These are phyloP conservation scores for Perkinsus olseni DNA, from an alignment of 169 alveolate species.

Conservation along the genomic window DNA sequence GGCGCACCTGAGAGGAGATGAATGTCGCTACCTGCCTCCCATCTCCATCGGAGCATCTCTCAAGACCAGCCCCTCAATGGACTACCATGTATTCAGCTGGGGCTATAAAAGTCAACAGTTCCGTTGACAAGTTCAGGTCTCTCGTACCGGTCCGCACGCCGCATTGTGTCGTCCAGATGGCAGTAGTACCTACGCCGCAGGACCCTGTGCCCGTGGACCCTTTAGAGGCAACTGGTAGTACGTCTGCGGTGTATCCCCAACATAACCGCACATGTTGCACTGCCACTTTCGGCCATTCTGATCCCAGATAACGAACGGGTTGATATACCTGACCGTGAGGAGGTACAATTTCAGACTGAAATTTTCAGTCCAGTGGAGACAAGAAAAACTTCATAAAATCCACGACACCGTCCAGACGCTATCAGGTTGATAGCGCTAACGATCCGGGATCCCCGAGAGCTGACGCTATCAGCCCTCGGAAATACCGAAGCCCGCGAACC, in stretches of 20 bases:
- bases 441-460: too few species aligned
- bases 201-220: too few species aligned
- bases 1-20: slow-evolving; percentile 46
- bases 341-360: too few species aligned
- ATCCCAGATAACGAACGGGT: slow-evolving; percentile 89
- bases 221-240: too few species aligned
- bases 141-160: slow-evolving; percentile 66
- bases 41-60: too few species aligned
- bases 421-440: too few species aligned
- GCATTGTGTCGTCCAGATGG: slow-evolving; percentile 21
- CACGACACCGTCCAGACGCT: too few species aligned
- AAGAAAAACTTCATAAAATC: too few species aligned
- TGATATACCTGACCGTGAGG: slow-evolving; percentile 66
- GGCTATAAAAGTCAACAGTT: slow-evolving; percentile 86
- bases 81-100: slow-evolving; percentile 87
- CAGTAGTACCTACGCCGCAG: slow-evolving; percentile 22
- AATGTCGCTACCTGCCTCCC: not conserved
- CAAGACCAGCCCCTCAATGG: too few species aligned
- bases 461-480: too few species aligned
- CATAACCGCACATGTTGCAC: slow-evolving; percentile 89
- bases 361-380: too few species aligned
- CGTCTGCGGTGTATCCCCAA: slow-evolving; percentile 79
- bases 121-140: slow-evolving; percentile 83
- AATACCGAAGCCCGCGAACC: too few species aligned
- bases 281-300: slow-evolving; percentile 89